Evolutionary conservation across 2,329 filamentous ascomycete genomes (phyloP), one percentile per base, ranked within the genome.

Genomic region (Neofusicoccum parvum): DNA sequence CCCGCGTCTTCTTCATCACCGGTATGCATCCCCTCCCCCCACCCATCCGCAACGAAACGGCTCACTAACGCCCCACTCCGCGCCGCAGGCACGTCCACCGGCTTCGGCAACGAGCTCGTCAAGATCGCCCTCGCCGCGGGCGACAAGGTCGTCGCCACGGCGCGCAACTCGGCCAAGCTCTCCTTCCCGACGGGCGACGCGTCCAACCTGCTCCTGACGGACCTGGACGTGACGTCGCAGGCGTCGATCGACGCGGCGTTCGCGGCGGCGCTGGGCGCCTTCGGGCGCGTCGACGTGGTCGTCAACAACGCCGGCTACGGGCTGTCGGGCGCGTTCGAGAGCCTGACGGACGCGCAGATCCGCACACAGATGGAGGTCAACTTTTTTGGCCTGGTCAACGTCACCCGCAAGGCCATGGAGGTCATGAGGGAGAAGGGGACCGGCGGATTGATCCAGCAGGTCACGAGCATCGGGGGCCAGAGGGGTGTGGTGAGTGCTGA

Each of bases 281-380:
- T 87, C 70, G 80, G 81, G 17, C 81, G 83, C 7, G 74, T 89
- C 50, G 86, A 89, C 71, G 82, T 88, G 0, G 82, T 88, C 5
- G 81, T 87, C 66, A 88, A 88, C 75, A 88, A 88, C 58, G 86
- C 86, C 3, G 87, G 86, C 2, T 88, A 87, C 66, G 83, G 84
- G n/a, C 75, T 86, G 1, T 71, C 75, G 5, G 84, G 82, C 12
- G 80, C 82, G 1, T 81, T 87, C 54, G 86, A 89, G 69, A 81
- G 83, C 6, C 72, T 84, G 2, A 76, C 76, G 0, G 79, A 86
- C 1, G 71, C 78, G 2, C 79, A 86, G 36, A 81, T 85, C 48
- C 78, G 81, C 1, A 79, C 73, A 2, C 83, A 88, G 69, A 82
- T 88, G 73, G 84, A 89, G 58, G 81, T 85, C 66, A 88, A 89